Conservation (phyloP, 2,329 filamentous ascomycete species). For the Penicillium sp. region DNA sequence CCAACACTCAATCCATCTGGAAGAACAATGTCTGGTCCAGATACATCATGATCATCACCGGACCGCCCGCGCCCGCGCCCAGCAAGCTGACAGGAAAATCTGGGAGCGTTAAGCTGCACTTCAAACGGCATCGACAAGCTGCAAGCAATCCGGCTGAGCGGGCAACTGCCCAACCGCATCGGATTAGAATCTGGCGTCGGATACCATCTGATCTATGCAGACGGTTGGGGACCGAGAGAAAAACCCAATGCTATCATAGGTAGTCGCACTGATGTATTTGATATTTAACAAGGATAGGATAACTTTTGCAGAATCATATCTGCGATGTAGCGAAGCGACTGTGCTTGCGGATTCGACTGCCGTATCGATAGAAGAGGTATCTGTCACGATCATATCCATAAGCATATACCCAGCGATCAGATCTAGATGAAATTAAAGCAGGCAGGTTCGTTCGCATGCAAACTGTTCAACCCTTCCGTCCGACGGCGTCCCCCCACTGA, state of each 20-base stretch:
- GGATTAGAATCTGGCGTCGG: neutral
- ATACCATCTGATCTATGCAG: constrained; percentile 11
- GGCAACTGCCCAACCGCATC: neutral
- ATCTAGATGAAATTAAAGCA: neutral
- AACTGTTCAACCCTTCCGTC: neutral
- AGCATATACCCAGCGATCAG: neutral
- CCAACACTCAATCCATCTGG: neutral
- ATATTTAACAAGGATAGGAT: neutral
- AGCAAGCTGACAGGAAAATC: neutral
- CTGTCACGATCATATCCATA: constrained; percentile 23
- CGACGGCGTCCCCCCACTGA: no score
- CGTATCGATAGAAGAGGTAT: constrained; percentile 51
- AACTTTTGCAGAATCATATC: constrained; percentile 15
- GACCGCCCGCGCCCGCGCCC: no score
- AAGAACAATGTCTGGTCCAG: neutral
- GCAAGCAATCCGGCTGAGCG: neutral
- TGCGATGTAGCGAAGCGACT: constrained; percentile 44
- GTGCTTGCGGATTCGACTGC: constrained; percentile 45
- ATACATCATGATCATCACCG: neutral
- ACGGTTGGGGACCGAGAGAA: neutral
- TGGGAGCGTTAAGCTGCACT: neutral
- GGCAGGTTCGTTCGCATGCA: constrained; percentile 9
- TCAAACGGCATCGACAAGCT: neutral
- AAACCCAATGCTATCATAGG: no score
- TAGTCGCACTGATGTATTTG: neutral